A percentile compares a stretch with the other conserved stretches of the same genome.
Conservation (phyloP, 2,329 filamentous ascomycete species). For the Chrysosporium keratinophilum region DNA sequence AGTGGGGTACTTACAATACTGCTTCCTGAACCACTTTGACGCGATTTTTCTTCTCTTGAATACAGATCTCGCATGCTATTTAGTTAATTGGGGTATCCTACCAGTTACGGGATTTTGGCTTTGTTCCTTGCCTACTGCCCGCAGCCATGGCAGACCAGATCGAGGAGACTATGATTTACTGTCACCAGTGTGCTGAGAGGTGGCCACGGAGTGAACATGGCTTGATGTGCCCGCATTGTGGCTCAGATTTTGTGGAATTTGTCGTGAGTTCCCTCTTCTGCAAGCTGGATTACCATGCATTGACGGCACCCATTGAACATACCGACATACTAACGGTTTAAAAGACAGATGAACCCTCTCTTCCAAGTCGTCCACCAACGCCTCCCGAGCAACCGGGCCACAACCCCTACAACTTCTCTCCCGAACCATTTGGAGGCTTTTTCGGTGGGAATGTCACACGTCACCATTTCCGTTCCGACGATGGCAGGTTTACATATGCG, state of each 20-base stretch:
- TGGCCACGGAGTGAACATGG: conserved; percentile 66
- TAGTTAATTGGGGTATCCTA: neutral
- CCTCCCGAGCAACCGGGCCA: conserved; percentile 15
- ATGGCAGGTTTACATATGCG: conserved; percentile 36
- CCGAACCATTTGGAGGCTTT: neutral
- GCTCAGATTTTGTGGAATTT: conserved; percentile 63
- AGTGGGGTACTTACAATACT: too few species aligned
- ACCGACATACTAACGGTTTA: conserved; percentile 6
- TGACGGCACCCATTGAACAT: neutral
- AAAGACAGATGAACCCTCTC: conserved; percentile 16
- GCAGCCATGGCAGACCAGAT: conserved; percentile 27
- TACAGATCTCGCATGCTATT: neutral
- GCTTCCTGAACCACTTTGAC: too few species aligned
- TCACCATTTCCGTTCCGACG: conserved; percentile 36
- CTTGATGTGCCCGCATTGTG: conserved; percentile 66
- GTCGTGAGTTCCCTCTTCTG: conserved; percentile 51
- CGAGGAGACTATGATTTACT: conserved; percentile 53
- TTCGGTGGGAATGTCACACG: conserved; percentile 25
- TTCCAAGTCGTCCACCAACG: conserved; percentile 20
- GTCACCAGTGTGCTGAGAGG: conserved; percentile 68
- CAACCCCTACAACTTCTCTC: neutral
- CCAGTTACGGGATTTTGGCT: neutral
- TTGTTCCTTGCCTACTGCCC: neutral
- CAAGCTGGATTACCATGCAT: conserved; percentile 1
- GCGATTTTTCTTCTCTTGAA: too few species aligned